Evolutionary conservation across 306 rosid species (phyloP), one percentile per base, ranked within the genome.

Genomic region (Prunus kanzakura): DNA sequence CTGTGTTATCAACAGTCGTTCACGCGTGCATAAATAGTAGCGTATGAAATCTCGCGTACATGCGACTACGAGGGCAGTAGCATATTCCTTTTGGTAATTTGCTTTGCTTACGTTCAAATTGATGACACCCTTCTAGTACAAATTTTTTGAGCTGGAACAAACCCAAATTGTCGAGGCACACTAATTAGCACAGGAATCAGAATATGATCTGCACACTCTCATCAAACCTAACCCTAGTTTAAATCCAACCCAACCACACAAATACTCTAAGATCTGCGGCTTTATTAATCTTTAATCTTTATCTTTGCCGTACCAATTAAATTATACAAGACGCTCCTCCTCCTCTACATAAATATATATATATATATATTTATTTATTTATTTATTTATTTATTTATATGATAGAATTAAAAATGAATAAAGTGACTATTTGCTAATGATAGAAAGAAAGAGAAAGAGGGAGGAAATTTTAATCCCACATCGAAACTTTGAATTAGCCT

Each of bases 121-220:
- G 8, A 27, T 73, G 8, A 27, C 68, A 27, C 29, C 77, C 60
- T 16, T 51, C 7, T 25, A 15, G 51, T 69, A 16, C 73, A 46
- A 6, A 32, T 4, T 57, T 27, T 32, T 5, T 50, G 58, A 61
- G 77, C 77, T 61, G 77, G 76, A 60, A 73, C 46, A 18, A 60
- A 73, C 77, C 10, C 45, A 20, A n/a, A 61, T 16, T 43, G 60
- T 45, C 46, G 77, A 45, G 46, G 58, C 60, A 46, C 60, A 73
- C 69, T 20, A 46, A 11, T 27, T 51, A 27, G 69, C 69, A 45
- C 46, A 23, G 54, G 61, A 74, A 74, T 74, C 29, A 60, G 77
- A 73, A 73, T 73, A 73, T 71, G 64, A 63, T 63, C 22, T 20
- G 10, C 75, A 23, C 32, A 19, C 61, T 8, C n/a, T 38, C 20